Percentiles rank a stretch among this genome's conserved stretches.
phyloP scores from a whole-genome alignment of 306 rosid genomes.

The Vicia sativa region DNA sequence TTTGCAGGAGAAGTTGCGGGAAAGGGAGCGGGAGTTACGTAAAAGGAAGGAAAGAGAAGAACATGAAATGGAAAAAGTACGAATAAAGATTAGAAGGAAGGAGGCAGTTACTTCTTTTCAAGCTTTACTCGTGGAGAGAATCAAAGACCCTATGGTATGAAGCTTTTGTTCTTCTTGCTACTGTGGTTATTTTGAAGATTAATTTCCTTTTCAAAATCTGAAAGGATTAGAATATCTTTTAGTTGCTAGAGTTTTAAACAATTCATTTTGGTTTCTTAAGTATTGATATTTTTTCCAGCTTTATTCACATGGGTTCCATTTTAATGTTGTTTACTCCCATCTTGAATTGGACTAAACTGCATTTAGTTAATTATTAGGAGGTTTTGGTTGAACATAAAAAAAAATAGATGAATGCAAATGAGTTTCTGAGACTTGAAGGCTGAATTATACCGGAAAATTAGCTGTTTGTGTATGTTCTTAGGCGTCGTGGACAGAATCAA shows the following conservation, averaged over 20 bases:
- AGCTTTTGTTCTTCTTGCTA: constrained; percentile 24
- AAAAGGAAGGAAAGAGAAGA: constrained; percentile 99
- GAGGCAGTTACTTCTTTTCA: constrained; percentile 86
- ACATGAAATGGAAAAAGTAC: constrained; percentile 94
- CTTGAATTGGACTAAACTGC: constrained; percentile 25
- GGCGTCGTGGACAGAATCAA: constrained; percentile 96
- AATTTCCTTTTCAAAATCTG: constrained; percentile 15
- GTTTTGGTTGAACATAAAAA: constrained; percentile 1
- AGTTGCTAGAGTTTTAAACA: constrained; percentile 5
- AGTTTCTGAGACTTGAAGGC: constrained; percentile 10
- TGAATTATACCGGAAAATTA: constrained; percentile 7
- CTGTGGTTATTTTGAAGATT: neutral
- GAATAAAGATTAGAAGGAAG: constrained; percentile 83
- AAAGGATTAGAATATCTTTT: constrained; percentile 15
- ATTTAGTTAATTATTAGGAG: constrained; percentile 1
- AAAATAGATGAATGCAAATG: neutral
- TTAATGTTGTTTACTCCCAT: neutral
- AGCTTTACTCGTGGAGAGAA: constrained; percentile 93
- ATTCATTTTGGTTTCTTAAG: constrained; percentile 22
- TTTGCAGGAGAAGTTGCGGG: constrained; percentile 88
- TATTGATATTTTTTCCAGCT: constrained; percentile 16
- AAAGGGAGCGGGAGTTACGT: constrained; percentile 87
- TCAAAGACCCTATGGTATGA: constrained; percentile 91
- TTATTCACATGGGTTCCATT: neutral
- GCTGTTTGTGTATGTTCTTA: constrained; percentile 38